Conservation (phyloP, 305 asterid species). For the Fraxinus ornus region DNA sequence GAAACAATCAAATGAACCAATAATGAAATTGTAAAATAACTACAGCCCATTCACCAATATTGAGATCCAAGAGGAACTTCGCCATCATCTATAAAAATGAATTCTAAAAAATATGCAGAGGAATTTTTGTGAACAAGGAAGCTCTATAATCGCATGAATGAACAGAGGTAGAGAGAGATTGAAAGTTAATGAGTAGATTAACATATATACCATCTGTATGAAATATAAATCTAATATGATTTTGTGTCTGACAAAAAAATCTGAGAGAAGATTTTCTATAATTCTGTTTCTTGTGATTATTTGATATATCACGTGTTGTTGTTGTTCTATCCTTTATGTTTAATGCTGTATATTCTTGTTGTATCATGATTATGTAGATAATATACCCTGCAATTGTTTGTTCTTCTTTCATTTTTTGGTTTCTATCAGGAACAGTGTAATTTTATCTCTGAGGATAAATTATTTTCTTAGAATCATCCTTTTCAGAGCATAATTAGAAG, state of each 20-base stretch:
- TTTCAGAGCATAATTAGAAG: slow-evolving; percentile 2
- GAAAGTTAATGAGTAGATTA: not conserved
- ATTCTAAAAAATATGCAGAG: not conserved
- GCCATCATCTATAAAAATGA: not conserved
- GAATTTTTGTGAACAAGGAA: not conserved
- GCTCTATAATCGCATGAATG: not conserved
- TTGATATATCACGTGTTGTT: not conserved
- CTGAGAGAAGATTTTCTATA: not conserved
- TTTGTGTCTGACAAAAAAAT: not conserved
- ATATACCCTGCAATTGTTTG: not conserved
- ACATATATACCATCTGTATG: not conserved
- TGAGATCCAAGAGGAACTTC: not conserved
- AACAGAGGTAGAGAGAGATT: not conserved
- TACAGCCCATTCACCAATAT: not conserved
- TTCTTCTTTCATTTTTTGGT: not conserved
- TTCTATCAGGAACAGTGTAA: not conserved
- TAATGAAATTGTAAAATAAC: not conserved
- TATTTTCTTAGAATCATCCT: not conserved
- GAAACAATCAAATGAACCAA: not conserved
- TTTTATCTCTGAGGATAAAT: not conserved
- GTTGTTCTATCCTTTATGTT: not conserved
- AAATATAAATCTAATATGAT: not conserved
- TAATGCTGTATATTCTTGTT: not conserved
- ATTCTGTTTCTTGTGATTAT: not conserved
- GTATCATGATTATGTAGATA: not conserved